Evolutionary conservation across 2,329 filamentous ascomycete genomes (phyloP), one percentile per base, ranked within the genome.

Genomic region (Aspergillaceae sp.): DNA sequence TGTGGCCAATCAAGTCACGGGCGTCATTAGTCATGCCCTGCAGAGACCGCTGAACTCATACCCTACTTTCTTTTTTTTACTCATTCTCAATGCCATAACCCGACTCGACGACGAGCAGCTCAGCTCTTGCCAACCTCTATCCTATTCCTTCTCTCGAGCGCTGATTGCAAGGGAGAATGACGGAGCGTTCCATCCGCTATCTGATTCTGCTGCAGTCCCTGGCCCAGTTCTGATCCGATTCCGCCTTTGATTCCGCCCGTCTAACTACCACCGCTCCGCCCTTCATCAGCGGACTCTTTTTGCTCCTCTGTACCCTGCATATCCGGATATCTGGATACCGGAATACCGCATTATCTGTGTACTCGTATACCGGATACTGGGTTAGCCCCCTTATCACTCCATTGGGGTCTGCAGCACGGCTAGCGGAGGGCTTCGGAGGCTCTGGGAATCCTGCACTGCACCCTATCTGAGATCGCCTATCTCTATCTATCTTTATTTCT

Each of bases 191-290:
- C 11, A 59, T 56, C 47, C 51, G 53, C 7, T 53, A 62, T 56
- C 53, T 61, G 40, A 56, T 62, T 40, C 48, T 62, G 45, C 44
- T 61, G 48, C 56, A 62, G 45, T 60, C 57, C 38, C 49, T 62
- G n/a, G 56, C 53, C 36, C 36, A 19, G 36, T 38, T 26, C 36
- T 38, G 9, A 26, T 26, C 36, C 26, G 34, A 38, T 28, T 38
- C 36, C n/a, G 8, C 36, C 19, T 19, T 19, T 19, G 19, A 19
- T 19, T 19, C 19, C 19, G 19, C 19, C 19, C 19, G 19, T 19
- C 19, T 19, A 19, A 19, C 19, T 19, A 19, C 19, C 19, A 19
- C 19, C 2, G 5, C 26, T 36, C 26, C 26, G n/a, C 34, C n/a
- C 34, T 36, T 19, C 34, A 19, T 19, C 34, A 36, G 34, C 34